Evolutionary conservation across 73 alveolate genomes (phyloP).

Genomic region (Paramecium bursaria): DNA sequence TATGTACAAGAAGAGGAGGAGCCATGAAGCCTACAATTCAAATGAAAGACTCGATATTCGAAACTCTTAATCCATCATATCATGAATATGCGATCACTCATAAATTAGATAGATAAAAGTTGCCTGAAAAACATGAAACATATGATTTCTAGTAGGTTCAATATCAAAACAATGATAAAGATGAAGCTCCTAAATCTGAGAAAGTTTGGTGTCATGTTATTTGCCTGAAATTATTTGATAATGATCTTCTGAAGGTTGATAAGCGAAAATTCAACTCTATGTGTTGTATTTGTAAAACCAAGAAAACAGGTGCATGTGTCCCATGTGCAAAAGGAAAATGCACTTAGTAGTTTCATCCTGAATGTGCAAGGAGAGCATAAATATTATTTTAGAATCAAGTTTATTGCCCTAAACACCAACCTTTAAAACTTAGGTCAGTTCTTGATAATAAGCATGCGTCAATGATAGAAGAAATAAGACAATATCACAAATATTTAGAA

Average conservation of each 20-base stretch:
- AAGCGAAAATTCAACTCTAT: conserved; percentile 45
- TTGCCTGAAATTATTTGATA: conserved; percentile 35
- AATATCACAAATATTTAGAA: neutral
- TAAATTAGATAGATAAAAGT: conserved; percentile 57
- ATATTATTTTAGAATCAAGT: conserved; percentile 56
- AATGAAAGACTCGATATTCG: conserved; percentile 53
- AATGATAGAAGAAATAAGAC: conserved; percentile 57
- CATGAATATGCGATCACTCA: conserved; percentile 42
- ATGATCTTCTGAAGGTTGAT: conserved; percentile 55
- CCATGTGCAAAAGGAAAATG: conserved; percentile 62
- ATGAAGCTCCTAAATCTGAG: conserved; percentile 58
- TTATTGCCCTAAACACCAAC: conserved; percentile 60
- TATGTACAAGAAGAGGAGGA: conserved; percentile 66
- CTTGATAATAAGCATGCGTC: conserved; percentile 51
- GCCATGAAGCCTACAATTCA: conserved; percentile 65
- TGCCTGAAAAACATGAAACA: neutral
- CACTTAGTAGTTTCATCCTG: conserved; percentile 65
- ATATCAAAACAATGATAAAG: conserved; percentile 12
- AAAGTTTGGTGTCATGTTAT: conserved; percentile 64
- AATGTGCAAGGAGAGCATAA: conserved; percentile 68
- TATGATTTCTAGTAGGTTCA: neutral
- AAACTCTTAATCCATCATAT: conserved; percentile 38
- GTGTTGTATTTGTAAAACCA: conserved; percentile 59
- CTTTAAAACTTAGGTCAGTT: conserved; percentile 57
- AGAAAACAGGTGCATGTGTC: conserved; percentile 67